Conservation (phyloP, 495 filamentous ascomycete species). For the Trichoderma asperelloides region DNA sequence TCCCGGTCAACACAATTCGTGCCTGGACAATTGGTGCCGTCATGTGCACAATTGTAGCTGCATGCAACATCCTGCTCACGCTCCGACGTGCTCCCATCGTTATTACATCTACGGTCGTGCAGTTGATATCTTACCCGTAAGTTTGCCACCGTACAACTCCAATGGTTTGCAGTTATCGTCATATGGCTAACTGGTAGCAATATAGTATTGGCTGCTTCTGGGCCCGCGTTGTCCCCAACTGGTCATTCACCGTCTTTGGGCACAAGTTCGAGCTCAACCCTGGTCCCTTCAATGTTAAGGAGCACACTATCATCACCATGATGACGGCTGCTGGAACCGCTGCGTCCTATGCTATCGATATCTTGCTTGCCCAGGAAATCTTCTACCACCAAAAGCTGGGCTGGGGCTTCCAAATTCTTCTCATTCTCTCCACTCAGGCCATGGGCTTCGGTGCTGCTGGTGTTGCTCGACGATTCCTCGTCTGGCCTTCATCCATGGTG, state of each 20-base stretch:
- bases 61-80: constrained; percentile 41
- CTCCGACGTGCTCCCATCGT: constrained; percentile 44
- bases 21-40: constrained; percentile 24
- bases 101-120: constrained; percentile 48
- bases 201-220: constrained; percentile 12
- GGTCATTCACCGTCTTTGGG: constrained; percentile 12
- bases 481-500: constrained; percentile 63
- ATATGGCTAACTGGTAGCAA: background rate
- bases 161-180: background rate
- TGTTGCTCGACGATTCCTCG: constrained; percentile 54
- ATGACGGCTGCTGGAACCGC: constrained; percentile 16
- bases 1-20: constrained; percentile 23
- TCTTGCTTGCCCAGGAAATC: constrained; percentile 24
- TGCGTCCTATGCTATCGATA: constrained; percentile 9
- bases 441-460: constrained; percentile 67
- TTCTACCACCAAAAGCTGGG: constrained; percentile 44
- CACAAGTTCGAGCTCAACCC: constrained; percentile 22
- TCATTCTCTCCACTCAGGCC: constrained; percentile 61
- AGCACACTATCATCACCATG: constrained; percentile 31
- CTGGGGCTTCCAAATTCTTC: constrained; percentile 57
- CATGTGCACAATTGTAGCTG: constrained; percentile 10
- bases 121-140: constrained; percentile 44
- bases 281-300: constrained; percentile 32
- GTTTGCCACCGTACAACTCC: background rate
- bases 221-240: constrained; percentile 18